Conservation (phyloP, 345 rosid species). For the Citrus sinensis region DVS_A1.0 CM039169.1:27752501-27753000, state of each 20-base stretch:
- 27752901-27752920: conserved; percentile 89
- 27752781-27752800: neutral
- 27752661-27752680: conserved; percentile 95
- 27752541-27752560: neutral
- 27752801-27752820: neutral
- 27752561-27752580: conserved; percentile 9
- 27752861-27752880: conserved; percentile 50
- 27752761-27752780: neutral
- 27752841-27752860: conserved; percentile 2
- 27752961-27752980: neutral
- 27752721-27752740: neutral
- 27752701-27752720: neutral
- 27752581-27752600: conserved; percentile 59
- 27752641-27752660: conserved; percentile 87
- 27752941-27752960: conserved; percentile 32
- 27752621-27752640: conserved; percentile 67
- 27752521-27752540: neutral
- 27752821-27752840: neutral
- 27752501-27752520: neutral
- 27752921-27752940: conserved; percentile 78
- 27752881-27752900: conserved; percentile 92
- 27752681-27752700: conserved; percentile 51
- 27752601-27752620: conserved; percentile 79
- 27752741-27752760: neutral
- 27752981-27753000: neutral